Percentiles rank a stretch among this genome's conserved stretches.
Conservation (phyloP, 2,329 filamentous ascomycete species). For the Nakataea oryzae region DNA sequence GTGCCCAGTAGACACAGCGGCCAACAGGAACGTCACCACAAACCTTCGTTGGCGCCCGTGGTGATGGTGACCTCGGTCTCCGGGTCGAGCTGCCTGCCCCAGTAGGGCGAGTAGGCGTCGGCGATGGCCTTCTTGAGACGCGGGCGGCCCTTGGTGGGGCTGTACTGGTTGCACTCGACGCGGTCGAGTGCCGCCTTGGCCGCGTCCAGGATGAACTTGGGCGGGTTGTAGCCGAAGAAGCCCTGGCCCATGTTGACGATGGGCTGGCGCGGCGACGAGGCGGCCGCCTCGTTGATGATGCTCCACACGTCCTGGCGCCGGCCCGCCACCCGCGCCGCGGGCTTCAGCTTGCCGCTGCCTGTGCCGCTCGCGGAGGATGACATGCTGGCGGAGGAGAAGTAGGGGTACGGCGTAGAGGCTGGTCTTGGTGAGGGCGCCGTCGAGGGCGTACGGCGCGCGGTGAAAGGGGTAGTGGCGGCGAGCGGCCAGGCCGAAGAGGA, state of each 20-base stretch:
- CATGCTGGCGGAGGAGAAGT: not conserved
- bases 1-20: not conserved
- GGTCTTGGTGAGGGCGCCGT: no score
- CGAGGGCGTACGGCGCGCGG: no score
- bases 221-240: slow-evolving; percentile 91
- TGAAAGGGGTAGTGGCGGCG: not conserved
- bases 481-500: not conserved
- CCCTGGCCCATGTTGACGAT: slow-evolving; percentile 47
- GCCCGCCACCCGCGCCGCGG: slow-evolving; percentile 26
- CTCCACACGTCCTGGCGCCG: slow-evolving; percentile 31
- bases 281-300: slow-evolving; percentile 42
- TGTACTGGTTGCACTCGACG: slow-evolving; percentile 98
- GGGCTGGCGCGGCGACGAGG: slow-evolving; percentile 36
- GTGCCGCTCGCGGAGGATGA: not conserved
- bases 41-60: slow-evolving; percentile 75
- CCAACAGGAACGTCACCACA: slow-evolving; percentile 3
- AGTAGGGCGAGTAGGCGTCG: slow-evolving; percentile 82
- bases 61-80: slow-evolving; percentile 93
- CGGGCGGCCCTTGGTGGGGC: slow-evolving; percentile 85
- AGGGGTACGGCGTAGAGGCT: no score
- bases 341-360: slow-evolving; percentile 22
- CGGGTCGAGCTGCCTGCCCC: slow-evolving; percentile 71
- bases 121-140: slow-evolving; percentile 88
- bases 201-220: slow-evolving; percentile 79
- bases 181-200: slow-evolving; percentile 81